These are phyloP conservation scores for Trametes pubescens DNA, from an alignment of 1,284 basidiomycete species.

Conservation along the genomic window DNA sequence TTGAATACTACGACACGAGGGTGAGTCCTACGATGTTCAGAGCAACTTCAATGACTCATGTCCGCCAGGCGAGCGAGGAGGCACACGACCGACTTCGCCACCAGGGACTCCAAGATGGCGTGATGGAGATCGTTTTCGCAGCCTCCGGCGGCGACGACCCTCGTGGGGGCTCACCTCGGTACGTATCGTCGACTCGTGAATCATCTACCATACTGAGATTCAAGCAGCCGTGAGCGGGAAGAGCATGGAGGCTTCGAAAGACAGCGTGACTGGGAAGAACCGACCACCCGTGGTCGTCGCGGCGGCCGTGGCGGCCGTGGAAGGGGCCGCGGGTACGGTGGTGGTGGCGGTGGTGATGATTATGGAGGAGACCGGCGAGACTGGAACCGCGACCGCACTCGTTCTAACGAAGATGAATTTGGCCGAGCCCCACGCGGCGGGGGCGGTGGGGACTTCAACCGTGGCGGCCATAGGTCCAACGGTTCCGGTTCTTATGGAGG, in stretches of 20 bases:
- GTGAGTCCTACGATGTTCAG: constrained; percentile 49
- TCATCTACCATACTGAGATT: neutral
- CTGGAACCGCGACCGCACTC: constrained; percentile 54
- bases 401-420: constrained; percentile 55
- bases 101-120: constrained; percentile 83
- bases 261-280: constrained; percentile 59
- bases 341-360: constrained; percentile 39
- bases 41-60: neutral
- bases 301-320: constrained; percentile 45
- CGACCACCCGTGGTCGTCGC: constrained; percentile 43
- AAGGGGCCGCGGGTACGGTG: constrained; percentile 39
- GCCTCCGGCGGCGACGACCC: constrained; percentile 72
- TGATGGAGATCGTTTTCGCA: constrained; percentile 88
- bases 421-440: constrained; percentile 47
- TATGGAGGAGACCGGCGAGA: constrained; percentile 50
- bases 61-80: constrained; percentile 70
- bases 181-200: neutral
- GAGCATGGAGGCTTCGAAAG: constrained; percentile 45
- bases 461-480: constrained; percentile 44
- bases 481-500: constrained; percentile 47
- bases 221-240: constrained; percentile 17
- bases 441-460: constrained; percentile 46
- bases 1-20: constrained; percentile 90
- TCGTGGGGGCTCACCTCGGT: constrained; percentile 41
- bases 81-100: constrained; percentile 85